Conservation (phyloP, 2,329 filamentous ascomycete species). For the Monosporascus sp. region DNA sequence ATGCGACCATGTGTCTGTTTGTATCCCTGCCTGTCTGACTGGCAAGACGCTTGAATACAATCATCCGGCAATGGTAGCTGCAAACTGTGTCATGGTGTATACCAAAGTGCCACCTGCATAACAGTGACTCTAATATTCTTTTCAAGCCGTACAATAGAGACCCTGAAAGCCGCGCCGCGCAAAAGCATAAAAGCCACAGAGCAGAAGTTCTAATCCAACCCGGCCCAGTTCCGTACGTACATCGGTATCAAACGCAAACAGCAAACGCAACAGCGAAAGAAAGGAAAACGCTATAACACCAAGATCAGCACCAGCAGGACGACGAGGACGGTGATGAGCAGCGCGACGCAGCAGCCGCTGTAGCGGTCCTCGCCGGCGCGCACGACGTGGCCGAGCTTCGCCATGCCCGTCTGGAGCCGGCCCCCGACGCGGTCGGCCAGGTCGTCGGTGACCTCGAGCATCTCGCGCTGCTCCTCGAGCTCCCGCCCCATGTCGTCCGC, state of each 20-base stretch:
- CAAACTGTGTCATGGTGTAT: too few species aligned
- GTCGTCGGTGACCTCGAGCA: constrained; percentile 80
- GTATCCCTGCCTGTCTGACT: neutral
- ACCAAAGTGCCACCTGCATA: too few species aligned
- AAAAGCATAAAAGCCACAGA: too few species aligned
- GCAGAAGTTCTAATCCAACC: too few species aligned
- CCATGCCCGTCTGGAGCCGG: constrained; percentile 78
- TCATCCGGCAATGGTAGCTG: neutral
- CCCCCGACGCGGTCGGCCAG: constrained; percentile 84
- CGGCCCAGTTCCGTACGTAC: too few species aligned
- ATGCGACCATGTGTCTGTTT: neutral
- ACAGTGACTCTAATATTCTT: too few species aligned
- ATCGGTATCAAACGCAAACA: neutral
- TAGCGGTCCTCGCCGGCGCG: constrained; percentile 81
- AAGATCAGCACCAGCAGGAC: constrained; percentile 76
- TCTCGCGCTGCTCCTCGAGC: constrained; percentile 87
- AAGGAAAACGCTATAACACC: constrained; percentile 41
- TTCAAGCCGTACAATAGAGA: too few species aligned
- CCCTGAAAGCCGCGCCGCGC: too few species aligned
- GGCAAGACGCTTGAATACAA: neutral
- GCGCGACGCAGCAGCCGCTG: constrained; percentile 86
- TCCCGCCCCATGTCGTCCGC: constrained; percentile 95
- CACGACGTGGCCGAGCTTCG: constrained; percentile 80
- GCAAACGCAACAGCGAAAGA: neutral
- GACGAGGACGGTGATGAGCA: constrained; percentile 85